phyloP scores from a whole-genome alignment of 495 filamentous ascomycete species.

The Pyrenula massariospora region DNA sequence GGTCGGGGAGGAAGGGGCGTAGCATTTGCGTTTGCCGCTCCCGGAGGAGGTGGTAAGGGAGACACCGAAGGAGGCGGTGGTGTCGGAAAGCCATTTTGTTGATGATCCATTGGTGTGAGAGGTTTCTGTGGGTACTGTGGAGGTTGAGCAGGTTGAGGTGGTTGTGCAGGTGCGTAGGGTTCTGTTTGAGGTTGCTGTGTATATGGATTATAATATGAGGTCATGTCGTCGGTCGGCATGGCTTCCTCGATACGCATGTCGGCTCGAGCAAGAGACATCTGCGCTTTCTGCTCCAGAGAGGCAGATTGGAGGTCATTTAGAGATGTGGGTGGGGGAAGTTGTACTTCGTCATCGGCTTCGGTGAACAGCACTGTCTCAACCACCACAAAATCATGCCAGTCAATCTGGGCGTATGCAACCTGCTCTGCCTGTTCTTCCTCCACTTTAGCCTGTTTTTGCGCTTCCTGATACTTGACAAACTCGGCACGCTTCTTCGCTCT shows the following conservation, averaged over 20 bases:
- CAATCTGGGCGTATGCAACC: constrained; percentile 78
- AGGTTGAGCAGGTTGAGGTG: constrained; percentile 24
- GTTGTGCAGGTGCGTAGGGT: constrained; percentile 15
- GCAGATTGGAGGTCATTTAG: constrained; percentile 85
- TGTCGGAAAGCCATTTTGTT: constrained; percentile 6
- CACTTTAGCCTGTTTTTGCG: constrained; percentile 80
- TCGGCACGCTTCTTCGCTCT: constrained; percentile 76
- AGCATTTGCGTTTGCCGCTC: constrained; percentile 6
- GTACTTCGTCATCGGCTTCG: constrained; percentile 73
- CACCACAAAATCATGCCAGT: constrained; percentile 96
- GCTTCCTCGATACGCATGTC: constrained; percentile 89
- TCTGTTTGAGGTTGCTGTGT: constrained; percentile 15
- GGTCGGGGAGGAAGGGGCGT: constrained; percentile 4
- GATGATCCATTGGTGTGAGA: constrained; percentile 22
- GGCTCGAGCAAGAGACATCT: constrained; percentile 63
- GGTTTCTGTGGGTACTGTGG: constrained; percentile 23
- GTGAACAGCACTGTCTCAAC: constrained; percentile 94
- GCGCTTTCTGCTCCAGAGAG: constrained; percentile 87
- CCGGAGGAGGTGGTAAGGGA: constrained; percentile 4
- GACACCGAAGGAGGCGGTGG: constrained; percentile 22
- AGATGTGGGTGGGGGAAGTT: constrained; percentile 80
- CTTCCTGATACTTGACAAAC: constrained; percentile 73
- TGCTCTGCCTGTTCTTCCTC: constrained; percentile 78
- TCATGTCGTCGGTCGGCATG: constrained; percentile 69
- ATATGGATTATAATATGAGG: constrained; percentile 43